These are phyloP conservation scores for Lichtheimia hyalospora DNA, from an alignment of 371 early-diverging fungal species.

Conservation along the genomic window DNA sequence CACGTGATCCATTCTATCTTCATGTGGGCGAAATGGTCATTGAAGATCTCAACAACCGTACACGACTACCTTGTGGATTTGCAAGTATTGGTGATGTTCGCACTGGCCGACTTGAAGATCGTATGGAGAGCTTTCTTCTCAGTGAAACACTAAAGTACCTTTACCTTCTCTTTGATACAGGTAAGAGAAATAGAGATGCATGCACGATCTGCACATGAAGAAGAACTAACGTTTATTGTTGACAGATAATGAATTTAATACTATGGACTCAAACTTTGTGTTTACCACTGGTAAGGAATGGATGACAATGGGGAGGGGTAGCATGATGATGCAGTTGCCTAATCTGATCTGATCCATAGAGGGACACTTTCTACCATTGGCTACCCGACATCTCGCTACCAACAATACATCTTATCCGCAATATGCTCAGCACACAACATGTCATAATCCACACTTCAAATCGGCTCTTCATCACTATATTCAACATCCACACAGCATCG, in stretches of 20 bases:
- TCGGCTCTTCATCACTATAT: conserved; percentile 1
- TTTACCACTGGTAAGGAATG: conserved; percentile 84
- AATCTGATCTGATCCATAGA: conserved; percentile 44
- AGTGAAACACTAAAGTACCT: conserved; percentile 95
- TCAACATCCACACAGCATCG: conserved; percentile 19
- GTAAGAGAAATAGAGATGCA: conserved; percentile 16
- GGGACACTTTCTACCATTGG: conserved; percentile 70
- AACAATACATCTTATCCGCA: conserved; percentile 5
- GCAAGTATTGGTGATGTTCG: conserved; percentile 72
- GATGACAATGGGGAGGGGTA: background rate
- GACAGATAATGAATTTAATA: conserved; percentile 57
- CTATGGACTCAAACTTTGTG: conserved; percentile 73
- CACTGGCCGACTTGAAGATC: conserved; percentile 67
- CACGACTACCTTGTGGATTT: conserved; percentile 85
- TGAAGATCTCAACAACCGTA: conserved; percentile 71
- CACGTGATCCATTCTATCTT: conserved; percentile 87
- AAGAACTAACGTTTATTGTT: background rate
- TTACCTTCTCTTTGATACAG: conserved; percentile 81
- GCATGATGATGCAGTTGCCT: background rate
- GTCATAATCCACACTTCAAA: background rate
- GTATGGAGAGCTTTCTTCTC: conserved; percentile 96
- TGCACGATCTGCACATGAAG: background rate
- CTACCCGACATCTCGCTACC: conserved; percentile 14
- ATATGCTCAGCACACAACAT: background rate
- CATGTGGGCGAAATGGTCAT: conserved; percentile 87